phyloP scores from a whole-genome alignment of 768 basidiomycete genomes.

The Glaciozyma antarctica region DNA sequence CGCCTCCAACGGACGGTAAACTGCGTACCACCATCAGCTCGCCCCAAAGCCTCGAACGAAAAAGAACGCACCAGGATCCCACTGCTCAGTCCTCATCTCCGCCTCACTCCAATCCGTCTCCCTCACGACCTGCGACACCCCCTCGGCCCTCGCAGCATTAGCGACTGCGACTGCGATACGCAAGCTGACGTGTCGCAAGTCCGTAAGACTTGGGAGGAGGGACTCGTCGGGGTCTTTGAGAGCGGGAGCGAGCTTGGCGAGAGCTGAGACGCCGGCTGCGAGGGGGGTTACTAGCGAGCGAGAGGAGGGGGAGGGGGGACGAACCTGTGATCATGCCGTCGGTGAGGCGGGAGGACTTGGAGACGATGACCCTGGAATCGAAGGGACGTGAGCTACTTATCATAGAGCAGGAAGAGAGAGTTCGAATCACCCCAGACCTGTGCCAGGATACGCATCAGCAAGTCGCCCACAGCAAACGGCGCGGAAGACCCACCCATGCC shows the following conservation, averaged over 20 bases:
- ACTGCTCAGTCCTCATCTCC: conserved; percentile 37
- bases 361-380: conserved; percentile 48
- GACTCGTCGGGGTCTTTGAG: conserved; percentile 58
- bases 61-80: conserved; percentile 25
- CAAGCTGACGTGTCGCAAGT: conserved; percentile 63
- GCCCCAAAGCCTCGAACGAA: background rate
- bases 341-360: conserved; percentile 55
- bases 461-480: too few relatives aligned
- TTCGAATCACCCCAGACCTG: too few relatives aligned
- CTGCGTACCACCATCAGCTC: background rate
- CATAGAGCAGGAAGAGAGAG: too few relatives aligned
- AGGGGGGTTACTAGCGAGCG: too few relatives aligned
- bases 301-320: too few relatives aligned
- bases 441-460: too few relatives aligned
- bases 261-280: conserved; percentile 60
- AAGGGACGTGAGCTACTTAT: too few relatives aligned
- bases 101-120: conserved; percentile 47
- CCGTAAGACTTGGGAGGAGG: conserved; percentile 65
- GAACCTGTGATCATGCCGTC: conserved; percentile 64
- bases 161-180: conserved; percentile 76
- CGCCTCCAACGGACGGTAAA: background rate
- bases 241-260: conserved; percentile 68
- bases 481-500: conserved; percentile 51
- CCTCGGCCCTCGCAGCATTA: conserved; percentile 66
- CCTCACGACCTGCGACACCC: conserved; percentile 48